Evolutionary conservation across 139 green algal species (phyloP), one percentile per base, ranked within the genome.

Genomic region (Choricystis sp.): DNA sequence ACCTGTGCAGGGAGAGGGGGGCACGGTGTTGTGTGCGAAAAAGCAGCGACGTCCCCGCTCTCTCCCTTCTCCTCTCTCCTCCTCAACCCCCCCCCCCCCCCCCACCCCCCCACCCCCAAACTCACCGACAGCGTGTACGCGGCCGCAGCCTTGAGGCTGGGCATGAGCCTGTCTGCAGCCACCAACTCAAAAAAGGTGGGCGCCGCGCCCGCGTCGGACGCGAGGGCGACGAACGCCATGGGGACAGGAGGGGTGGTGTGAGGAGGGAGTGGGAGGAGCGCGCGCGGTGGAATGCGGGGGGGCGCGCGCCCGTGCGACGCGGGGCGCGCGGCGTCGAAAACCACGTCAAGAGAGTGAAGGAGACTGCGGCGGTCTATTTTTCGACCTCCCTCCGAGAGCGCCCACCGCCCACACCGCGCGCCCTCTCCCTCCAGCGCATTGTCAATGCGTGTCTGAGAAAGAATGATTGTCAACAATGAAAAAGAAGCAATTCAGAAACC

Each of bases 161-260:
- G 78, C 64, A 91, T 83, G 1, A 95, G 74, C 20, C 78, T 65
- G 20, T 91, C 87, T 2, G 87, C 84, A 3, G 87, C 87, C 2
- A 90, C 66, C 4, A 91, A 72, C 73, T 95, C 87, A 62, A 95
- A 95, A 52, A 90, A 92, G 1, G 86, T 92, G 14, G 87, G 87
- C 23, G 66, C 63, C 1, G 70, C 56, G n/a, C 63, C 71, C 0
- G 71, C 77, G 24, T 84, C 80, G 19, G 82, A 81, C 0, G 82
- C 85, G 3, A 93, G 56, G n/a, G 68, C 29, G 21, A 91, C 75
- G 29, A 93, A 93, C 20, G 80, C 76, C 84, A 89, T 89, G 28
- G 3, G 49, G n/a, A 22, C 24, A 59, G 1, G 61, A 69, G n/a
- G n/a, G n/a, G n/a, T n/a, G n/a, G n/a, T n/a, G n/a, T n/a, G n/a